These are phyloP conservation scores for Beauveria australis DNA, from an alignment of 2,329 filamentous ascomycete species.

Conservation along the genomic window DNA sequence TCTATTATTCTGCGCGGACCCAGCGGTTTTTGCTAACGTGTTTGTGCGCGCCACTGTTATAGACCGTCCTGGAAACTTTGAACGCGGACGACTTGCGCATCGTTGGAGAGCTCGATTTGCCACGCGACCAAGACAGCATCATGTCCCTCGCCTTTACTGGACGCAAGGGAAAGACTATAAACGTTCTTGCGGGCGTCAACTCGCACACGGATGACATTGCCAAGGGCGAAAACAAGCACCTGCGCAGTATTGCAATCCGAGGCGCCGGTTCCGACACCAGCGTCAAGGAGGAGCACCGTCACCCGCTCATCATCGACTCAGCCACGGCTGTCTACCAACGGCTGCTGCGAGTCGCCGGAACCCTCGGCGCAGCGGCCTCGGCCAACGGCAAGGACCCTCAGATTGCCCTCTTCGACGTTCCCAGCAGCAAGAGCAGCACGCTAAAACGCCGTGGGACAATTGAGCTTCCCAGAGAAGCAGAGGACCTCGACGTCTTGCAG, in stretches of 20 bases:
- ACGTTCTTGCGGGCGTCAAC: conserved; percentile 71
- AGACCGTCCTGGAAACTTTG: conserved; percentile 67
- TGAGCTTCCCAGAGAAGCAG: conserved; percentile 48
- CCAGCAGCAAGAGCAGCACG: conserved; percentile 48
- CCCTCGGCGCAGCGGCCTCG: conserved; percentile 71
- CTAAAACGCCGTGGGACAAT: conserved; percentile 42
- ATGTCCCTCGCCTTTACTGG: conserved; percentile 68
- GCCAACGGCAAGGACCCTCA: conserved; percentile 69
- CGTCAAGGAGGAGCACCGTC: conserved; percentile 27
- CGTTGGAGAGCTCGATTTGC: conserved; percentile 66
- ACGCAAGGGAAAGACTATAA: conserved; percentile 45
- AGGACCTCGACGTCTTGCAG: conserved; percentile 62
- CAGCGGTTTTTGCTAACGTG: neutral
- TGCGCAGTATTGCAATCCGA: conserved; percentile 64
- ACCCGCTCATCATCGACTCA: conserved; percentile 42
- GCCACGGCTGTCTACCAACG: conserved; percentile 51
- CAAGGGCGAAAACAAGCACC: conserved; percentile 74
- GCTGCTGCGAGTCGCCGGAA: conserved; percentile 48
- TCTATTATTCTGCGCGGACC: neutral
- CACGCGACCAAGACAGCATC: conserved; percentile 80
- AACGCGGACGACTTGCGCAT: conserved; percentile 55
- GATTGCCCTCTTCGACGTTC: conserved; percentile 75
- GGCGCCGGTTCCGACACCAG: conserved; percentile 26
- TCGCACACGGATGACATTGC: conserved; percentile 64
- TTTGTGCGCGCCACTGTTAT: neutral